Evolutionary conservation across 176 grass and related monocot genomes (phyloP).

Genomic region (Alopecurus myosuroides): DNA sequence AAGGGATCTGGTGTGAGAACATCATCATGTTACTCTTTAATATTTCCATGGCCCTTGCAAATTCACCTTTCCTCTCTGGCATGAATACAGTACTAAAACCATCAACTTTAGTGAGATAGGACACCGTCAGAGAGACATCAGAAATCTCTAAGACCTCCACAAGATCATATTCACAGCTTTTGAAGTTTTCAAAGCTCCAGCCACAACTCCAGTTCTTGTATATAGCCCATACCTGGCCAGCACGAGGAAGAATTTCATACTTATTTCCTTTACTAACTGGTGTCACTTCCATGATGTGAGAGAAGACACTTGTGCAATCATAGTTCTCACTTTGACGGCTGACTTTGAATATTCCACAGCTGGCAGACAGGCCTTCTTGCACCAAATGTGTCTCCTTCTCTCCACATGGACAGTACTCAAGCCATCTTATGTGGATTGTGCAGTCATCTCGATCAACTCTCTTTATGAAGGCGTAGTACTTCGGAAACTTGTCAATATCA

Average conservation of each 20-base stretch:
- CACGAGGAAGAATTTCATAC: conserved; percentile 42
- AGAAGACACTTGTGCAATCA: conserved; percentile 36
- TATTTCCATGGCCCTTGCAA: conserved; percentile 19
- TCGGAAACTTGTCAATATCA: conserved; percentile 45
- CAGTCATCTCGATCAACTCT: conserved; percentile 17
- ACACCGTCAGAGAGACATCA: conserved; percentile 18
- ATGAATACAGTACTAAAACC: conserved; percentile 48
- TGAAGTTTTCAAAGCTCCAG: conserved; percentile 41
- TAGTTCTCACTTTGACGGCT: not conserved
- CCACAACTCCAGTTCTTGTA: conserved; percentile 50
- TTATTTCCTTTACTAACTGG: conserved; percentile 21
- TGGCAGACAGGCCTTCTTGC: conserved; percentile 25
- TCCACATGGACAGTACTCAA: conserved; percentile 38
- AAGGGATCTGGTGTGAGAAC: conserved; percentile 73
- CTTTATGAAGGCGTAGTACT: conserved; percentile 53
- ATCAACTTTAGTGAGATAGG: conserved; percentile 41
- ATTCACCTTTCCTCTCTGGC: conserved; percentile 25
- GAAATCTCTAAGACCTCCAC: conserved; percentile 33
- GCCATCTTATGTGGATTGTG: conserved; percentile 52
- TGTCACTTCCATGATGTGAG: conserved; percentile 36
- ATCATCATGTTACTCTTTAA: conserved; percentile 33
- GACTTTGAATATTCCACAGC: conserved; percentile 53
- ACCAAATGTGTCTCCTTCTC: conserved; percentile 38
- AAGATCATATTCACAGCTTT: conserved; percentile 49
- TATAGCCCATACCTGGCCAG: conserved; percentile 67